These are phyloP conservation scores for maize (Zea mays) DNA, from an alignment of 176 grass and related monocot genomes.

Conservation along the genomic window DNA sequence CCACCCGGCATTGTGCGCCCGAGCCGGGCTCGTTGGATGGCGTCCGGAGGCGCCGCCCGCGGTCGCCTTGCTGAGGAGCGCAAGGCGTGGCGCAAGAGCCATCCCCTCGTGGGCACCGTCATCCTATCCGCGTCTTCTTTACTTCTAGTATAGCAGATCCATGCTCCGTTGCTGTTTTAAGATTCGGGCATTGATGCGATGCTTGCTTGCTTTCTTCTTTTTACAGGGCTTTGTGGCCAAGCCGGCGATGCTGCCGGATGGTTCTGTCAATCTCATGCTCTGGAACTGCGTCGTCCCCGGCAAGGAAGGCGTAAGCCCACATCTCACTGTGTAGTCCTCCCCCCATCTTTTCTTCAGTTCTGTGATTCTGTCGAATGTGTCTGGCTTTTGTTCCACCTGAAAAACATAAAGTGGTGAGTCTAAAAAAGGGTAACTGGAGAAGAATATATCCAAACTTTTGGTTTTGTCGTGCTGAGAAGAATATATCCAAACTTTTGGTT, in stretches of 20 bases:
- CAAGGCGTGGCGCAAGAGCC: slow-evolving; percentile 85
- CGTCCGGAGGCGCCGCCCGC: slow-evolving; percentile 38
- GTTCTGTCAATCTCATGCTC: slow-evolving; percentile 75
- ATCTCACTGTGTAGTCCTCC: neutral
- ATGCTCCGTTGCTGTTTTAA: neutral
- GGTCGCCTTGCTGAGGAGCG: slow-evolving; percentile 80
- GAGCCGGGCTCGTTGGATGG: neutral
- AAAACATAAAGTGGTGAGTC: neutral
- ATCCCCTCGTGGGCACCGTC: slow-evolving; percentile 49
- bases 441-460: no score
- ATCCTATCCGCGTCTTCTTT: neutral
- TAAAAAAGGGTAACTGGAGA: neutral
- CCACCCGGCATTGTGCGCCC: neutral
- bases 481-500: no score
- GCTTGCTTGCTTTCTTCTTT: slow-evolving; percentile 14
- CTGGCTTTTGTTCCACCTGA: neutral
- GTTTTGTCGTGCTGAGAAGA: no score
- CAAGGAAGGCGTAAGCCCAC: slow-evolving; percentile 65
- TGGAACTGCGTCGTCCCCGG: slow-evolving; percentile 84
- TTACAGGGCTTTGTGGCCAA: slow-evolving; percentile 87
- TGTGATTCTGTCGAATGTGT: neutral
- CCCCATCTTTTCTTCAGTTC: neutral
- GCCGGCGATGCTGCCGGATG: slow-evolving; percentile 74
- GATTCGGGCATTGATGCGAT: neutral
- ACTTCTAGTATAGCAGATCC: neutral